Evolutionary conservation across 169 alveolate genomes (phyloP).

Genomic region (Miamiensis avidus): DNA sequence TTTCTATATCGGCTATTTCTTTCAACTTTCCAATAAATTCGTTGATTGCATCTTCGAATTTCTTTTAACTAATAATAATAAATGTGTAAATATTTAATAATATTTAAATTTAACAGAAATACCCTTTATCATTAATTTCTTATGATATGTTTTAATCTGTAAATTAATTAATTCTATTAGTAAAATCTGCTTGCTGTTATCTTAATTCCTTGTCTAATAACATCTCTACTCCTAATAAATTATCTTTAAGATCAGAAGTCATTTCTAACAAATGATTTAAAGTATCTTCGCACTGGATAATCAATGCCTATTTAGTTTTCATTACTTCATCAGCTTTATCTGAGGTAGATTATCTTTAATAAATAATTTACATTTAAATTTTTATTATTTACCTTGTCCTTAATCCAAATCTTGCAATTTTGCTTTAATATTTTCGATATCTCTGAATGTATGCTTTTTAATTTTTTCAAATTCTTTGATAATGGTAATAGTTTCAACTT

Average conservation of each 20-base stretch:
- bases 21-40: not conserved
- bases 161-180: too few relatives aligned
- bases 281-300: not conserved
- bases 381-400: too few relatives aligned
- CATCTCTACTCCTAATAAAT: not conserved
- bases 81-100: too few relatives aligned
- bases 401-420: not conserved
- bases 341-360: too few relatives aligned
- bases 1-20: not conserved
- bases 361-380: too few relatives aligned
- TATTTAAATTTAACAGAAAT: too few relatives aligned
- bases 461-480: constrained; percentile 52
- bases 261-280: not conserved
- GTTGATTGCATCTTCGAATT: not conserved
- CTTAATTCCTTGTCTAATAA: not conserved
- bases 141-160: too few relatives aligned
- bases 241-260: not conserved
- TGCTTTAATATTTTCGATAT: constrained; percentile 22
- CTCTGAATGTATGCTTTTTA: constrained; percentile 50
- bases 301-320: not conserved
- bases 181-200: not conserved
- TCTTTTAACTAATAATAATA: too few relatives aligned
- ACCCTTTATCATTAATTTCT: not conserved
- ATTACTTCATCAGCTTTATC: not conserved
- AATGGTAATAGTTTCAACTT: constrained; percentile 56